Evolutionary conservation across 768 basidiomycete genomes (phyloP).

Genomic region (Tulasnella sp.): DNA sequence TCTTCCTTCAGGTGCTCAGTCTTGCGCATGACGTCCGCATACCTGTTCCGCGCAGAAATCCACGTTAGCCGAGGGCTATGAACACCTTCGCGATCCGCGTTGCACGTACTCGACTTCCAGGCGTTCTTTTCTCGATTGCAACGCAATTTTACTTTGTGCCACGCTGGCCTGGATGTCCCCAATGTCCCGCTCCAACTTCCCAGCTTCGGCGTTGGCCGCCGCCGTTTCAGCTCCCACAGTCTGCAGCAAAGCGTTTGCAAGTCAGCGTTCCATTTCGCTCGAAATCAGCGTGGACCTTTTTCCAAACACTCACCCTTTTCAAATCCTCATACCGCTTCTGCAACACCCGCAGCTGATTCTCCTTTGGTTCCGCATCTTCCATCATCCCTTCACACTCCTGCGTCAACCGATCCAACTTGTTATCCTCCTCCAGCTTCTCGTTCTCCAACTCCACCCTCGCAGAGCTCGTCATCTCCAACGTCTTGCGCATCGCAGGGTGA

Average conservation of each 20-base stretch:
- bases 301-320: slow-evolving; percentile 53
- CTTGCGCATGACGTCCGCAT: slow-evolving; percentile 12
- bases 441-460: slow-evolving; percentile 65
- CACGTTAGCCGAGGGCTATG: neutral
- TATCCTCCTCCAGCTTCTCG: slow-evolving; percentile 70
- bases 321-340: slow-evolving; percentile 74
- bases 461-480: slow-evolving; percentile 64
- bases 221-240: slow-evolving; percentile 69
- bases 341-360: slow-evolving; percentile 60
- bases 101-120: slow-evolving; percentile 62
- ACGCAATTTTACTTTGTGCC: slow-evolving; percentile 71
- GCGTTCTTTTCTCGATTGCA: slow-evolving; percentile 67
- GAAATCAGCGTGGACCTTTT: neutral
- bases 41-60: neutral
- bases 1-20: slow-evolving; percentile 19
- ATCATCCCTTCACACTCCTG: slow-evolving; percentile 74
- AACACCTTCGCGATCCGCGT: neutral
- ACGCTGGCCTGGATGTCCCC: slow-evolving; percentile 69
- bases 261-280: neutral
- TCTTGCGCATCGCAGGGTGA: slow-evolving; percentile 63
- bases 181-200: slow-evolving; percentile 60
- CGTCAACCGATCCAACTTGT: slow-evolving; percentile 70
- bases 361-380: slow-evolving; percentile 64
- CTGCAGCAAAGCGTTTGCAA: slow-evolving; percentile 33
- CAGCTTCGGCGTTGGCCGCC: slow-evolving; percentile 57